Base-by-base conservation (phyloP, 2,329 filamentous ascomycete genomes). In the Pseudocercospora fijiensis region DNA sequence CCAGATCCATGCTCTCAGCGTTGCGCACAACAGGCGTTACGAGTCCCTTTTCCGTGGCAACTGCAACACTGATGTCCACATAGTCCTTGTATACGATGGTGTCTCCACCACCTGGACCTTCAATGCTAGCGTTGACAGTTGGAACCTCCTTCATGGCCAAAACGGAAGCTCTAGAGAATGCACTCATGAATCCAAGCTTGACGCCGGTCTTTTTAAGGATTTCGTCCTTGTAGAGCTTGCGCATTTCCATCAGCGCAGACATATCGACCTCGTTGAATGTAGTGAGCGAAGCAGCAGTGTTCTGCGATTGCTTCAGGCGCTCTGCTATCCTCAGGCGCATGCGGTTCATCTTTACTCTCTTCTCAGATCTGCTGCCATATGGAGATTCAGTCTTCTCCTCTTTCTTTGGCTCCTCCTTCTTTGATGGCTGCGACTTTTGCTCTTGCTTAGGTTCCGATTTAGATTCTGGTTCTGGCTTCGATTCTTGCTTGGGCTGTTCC, bases 251-350 rank as follows among this genome's bases (percentile, higher is more conserved):
- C 57, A 99, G 84, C 22, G 90, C 91, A 30, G 94, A 96, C 95
- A 99, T 99, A 78, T 99, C 95, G 66, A 99, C 95, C 80, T 98
- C 94, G 79, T 99, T 97, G 85, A 99, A 99, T 26, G 95, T 99
- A 55, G 95, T 98, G 59, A 99, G 84, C 3, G 95, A 96, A 51
- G 95, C 95, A 57, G 95, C 94, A 1, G 95, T 98, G 82, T 99
- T 99, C 78, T 99, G 95, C 20, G 95, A 98, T 78, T 99, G 95
- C 87, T 99, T 99, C 69, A 99, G 86, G 72, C 95, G 92, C 83
- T 99, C 95, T 57, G 95, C 92, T 72, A 98, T 99, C 67, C 95
- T 89, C 66, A 98, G 87, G 70, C 95, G 92, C 95, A 99, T 99
- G 69, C 95, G 92, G 84, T 98, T 98, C 95, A 99, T 99, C 85